A percentile compares a stretch with the other conserved stretches of the same genome.
These are phyloP conservation scores for Ilyonectria mors-panacis DNA, from an alignment of 2,329 filamentous ascomycete genomes.

Conservation along the genomic window DNA sequence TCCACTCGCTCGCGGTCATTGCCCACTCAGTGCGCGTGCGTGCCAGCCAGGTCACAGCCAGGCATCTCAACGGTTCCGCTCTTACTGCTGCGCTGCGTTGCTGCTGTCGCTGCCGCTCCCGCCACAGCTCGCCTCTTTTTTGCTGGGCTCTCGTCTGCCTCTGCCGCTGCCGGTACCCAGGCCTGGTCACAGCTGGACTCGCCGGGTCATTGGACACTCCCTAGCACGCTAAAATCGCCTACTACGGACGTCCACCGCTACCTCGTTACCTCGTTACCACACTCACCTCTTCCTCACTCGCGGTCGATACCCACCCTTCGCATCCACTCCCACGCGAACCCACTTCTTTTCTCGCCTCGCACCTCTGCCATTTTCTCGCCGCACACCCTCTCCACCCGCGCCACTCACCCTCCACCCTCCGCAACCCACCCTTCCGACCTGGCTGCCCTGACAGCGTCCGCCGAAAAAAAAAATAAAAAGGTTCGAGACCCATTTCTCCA, in stretches of 20 bases:
- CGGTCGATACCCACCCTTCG: slow-evolving; percentile 37
- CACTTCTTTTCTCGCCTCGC: slow-evolving; percentile 44
- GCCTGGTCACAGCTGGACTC: slow-evolving; percentile 21
- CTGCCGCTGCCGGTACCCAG: slow-evolving; percentile 14
- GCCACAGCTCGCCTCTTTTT: not conserved
- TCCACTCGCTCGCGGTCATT: slow-evolving; percentile 40
- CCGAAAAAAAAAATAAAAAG: slow-evolving; percentile 60
- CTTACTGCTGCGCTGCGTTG: slow-evolving; percentile 34
- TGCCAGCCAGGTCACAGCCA: slow-evolving; percentile 35
- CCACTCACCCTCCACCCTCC: slow-evolving; percentile 39
- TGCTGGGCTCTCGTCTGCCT: not conserved
- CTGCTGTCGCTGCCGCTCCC: not conserved
- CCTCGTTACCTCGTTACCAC: slow-evolving; percentile 20
- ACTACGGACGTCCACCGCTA: slow-evolving; percentile 27
- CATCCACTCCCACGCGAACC: slow-evolving; percentile 39
- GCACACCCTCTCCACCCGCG: slow-evolving; percentile 42
- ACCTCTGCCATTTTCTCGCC: slow-evolving; percentile 33
- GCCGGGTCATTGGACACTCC: slow-evolving; percentile 22
- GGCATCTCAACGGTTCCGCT: slow-evolving; percentile 46
- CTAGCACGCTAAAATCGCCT: slow-evolving; percentile 28
- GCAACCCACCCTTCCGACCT: slow-evolving; percentile 49
- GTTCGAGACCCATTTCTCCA: slow-evolving; percentile 62
- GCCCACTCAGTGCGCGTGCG: slow-evolving; percentile 40
- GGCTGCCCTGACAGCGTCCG: slow-evolving; percentile 48
- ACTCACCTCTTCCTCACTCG: slow-evolving; percentile 36